Percentiles rank a stretch among this genome's conserved stretches.
Conservation (phyloP, 1,284 basidiomycete genomes). For the Boletus sp. region DNA sequence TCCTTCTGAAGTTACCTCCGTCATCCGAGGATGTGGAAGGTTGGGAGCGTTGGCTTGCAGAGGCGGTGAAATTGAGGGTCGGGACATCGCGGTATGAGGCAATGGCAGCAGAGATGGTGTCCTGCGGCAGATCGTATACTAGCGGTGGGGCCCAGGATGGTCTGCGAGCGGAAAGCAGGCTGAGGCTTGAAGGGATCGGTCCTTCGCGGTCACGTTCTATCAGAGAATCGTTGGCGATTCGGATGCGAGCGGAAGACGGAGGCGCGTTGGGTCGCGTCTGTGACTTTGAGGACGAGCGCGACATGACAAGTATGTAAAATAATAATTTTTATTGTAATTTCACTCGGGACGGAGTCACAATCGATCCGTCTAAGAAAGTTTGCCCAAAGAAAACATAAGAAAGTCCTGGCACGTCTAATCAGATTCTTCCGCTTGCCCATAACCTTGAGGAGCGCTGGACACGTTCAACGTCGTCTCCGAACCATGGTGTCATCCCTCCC, state of each 20-base stretch:
- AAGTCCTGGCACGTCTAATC: no score
- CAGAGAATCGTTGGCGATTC: constrained; percentile 18
- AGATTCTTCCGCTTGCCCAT: not conserved
- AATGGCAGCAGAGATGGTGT: constrained; percentile 18
- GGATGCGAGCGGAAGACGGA: constrained; percentile 20
- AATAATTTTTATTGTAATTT: no score
- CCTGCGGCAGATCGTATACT: constrained; percentile 27
- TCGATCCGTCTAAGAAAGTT: no score
- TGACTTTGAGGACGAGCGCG: constrained; percentile 27
- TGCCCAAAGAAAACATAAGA: no score
- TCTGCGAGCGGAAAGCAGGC: constrained; percentile 32
- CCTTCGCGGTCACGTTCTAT: constrained; percentile 26
- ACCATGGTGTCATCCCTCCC: constrained; percentile 27
- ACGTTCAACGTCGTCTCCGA: constrained; percentile 7
- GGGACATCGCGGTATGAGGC: constrained; percentile 32
- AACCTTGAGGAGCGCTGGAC: not conserved
- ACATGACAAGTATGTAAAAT: constrained; percentile 16
- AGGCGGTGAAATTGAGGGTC: constrained; percentile 17
- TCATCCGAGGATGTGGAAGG: constrained; percentile 46
- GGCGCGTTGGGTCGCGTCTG: constrained; percentile 10
- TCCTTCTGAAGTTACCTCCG: constrained; percentile 52
- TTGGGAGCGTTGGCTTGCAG: constrained; percentile 16
- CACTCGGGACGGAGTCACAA: no score
- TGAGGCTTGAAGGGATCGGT: constrained; percentile 27
- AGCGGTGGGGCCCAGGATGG: constrained; percentile 34